Conservation (phyloP, 306 rosid species). For the Ochetophila trinervis region DNA sequence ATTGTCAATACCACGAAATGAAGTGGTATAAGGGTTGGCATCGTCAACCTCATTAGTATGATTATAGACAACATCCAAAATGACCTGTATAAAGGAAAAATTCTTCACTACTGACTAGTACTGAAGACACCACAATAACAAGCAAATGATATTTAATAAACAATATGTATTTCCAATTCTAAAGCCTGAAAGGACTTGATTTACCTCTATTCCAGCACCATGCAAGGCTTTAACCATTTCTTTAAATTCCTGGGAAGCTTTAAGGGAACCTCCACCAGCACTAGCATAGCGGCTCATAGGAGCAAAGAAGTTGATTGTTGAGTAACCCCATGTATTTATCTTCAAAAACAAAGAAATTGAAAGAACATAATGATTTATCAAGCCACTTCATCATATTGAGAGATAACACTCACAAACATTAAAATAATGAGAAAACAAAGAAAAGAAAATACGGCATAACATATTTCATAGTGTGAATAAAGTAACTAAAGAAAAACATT, state of each 20-base stretch:
- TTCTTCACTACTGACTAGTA: constrained; percentile 2
- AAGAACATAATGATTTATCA: constrained; percentile 1
- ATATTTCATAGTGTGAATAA: background rate
- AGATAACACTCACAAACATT: constrained; percentile 5
- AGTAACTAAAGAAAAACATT: background rate
- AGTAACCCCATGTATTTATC: constrained; percentile 99
- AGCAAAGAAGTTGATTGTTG: constrained; percentile 91
- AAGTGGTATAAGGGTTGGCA: constrained; percentile 67
- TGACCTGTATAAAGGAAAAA: constrained; percentile 53
- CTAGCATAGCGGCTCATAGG: constrained; percentile 98
- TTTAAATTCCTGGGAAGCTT: constrained; percentile 83
- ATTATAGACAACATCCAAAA: constrained; percentile 95
- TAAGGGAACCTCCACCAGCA: constrained; percentile 90
- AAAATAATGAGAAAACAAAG: background rate
- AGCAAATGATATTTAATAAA: constrained; percentile 21
- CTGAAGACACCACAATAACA: background rate
- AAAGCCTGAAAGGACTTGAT: constrained; percentile 7
- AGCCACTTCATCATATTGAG: constrained; percentile 11
- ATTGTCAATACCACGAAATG: constrained; percentile 96
- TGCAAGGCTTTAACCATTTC: constrained; percentile 95
- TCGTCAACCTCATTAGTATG: constrained; percentile 94
- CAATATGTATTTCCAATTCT: constrained; percentile 2
- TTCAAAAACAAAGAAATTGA: constrained; percentile 30
- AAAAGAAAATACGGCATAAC: background rate
- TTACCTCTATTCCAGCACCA: constrained; percentile 92